phyloP scores from a whole-genome alignment of 306 rosid genomes.

The Ziziphus jujuba region DNA sequence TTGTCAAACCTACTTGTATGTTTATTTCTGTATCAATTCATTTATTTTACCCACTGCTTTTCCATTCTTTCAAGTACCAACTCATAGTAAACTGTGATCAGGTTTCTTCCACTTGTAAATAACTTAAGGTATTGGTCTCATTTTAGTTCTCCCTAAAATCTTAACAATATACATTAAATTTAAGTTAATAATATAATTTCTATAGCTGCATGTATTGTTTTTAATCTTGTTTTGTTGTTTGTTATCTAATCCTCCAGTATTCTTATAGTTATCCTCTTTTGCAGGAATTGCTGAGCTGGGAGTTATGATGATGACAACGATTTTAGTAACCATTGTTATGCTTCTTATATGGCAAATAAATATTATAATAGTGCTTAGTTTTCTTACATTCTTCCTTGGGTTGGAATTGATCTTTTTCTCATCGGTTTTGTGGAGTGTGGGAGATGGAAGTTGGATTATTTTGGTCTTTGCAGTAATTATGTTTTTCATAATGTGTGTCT shows the following conservation, averaged over 20 bases:
- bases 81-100: background rate
- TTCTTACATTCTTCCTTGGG: constrained; percentile 72
- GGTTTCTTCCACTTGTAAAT: background rate
- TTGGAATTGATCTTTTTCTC: constrained; percentile 86
- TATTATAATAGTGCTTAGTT: constrained; percentile 64
- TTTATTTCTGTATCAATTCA: no score
- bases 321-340: constrained; percentile 89
- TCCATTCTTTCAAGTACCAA: background rate
- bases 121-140: background rate
- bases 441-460: constrained; percentile 97
- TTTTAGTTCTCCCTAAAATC: background rate
- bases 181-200: background rate
- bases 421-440: constrained; percentile 80
- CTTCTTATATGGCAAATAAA: constrained; percentile 97
- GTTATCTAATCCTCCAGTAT: constrained; percentile 7
- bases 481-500: constrained; percentile 81
- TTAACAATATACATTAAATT: background rate
- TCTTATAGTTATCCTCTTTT: constrained; percentile 29
- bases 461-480: constrained; percentile 73
- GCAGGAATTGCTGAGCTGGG: constrained; percentile 97
- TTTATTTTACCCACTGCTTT: background rate
- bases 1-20: no score
- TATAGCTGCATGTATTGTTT: background rate
- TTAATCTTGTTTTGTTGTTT: background rate
- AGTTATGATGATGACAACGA: constrained; percentile 97